Evolutionary conservation across 192 early-diverging fungal species (phyloP).

Genomic region (Allomyces macrogynus): DNA sequence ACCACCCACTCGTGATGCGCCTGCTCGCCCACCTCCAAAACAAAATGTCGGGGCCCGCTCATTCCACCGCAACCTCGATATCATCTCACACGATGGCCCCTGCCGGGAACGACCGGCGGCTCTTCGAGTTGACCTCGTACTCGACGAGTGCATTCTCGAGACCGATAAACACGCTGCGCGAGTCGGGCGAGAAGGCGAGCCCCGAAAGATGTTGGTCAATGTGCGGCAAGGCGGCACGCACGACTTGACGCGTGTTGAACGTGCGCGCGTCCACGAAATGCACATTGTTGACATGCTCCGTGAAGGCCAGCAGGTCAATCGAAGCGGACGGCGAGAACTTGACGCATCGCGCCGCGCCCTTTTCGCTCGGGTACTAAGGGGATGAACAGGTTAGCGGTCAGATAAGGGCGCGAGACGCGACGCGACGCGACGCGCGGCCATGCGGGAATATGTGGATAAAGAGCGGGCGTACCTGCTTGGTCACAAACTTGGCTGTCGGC

Average conservation of each 20-base stretch:
- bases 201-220: conserved; percentile 70
- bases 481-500: conserved; percentile 51
- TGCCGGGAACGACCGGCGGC: conserved; percentile 56
- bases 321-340: conserved; percentile 83
- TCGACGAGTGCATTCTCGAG: conserved; percentile 66
- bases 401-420: neutral
- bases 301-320: conserved; percentile 62
- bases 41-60: too few relatives aligned
- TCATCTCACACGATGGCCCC: conserved; percentile 46
- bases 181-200: conserved; percentile 61
- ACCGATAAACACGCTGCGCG: conserved; percentile 67
- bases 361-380: conserved; percentile 18
- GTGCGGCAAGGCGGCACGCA: conserved; percentile 46
- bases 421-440: neutral
- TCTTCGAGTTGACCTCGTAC: conserved; percentile 58
- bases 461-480: conserved; percentile 37
- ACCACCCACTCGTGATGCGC: too few relatives aligned
- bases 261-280: conserved; percentile 77
- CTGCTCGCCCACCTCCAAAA: too few relatives aligned
- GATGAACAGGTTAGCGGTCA: conserved; percentile 18
- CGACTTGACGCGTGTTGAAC: conserved; percentile 57
- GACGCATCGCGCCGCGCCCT: conserved; percentile 58
- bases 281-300: conserved; percentile 73
- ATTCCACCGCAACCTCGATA: too few relatives aligned
- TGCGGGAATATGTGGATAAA: too few relatives aligned